These are phyloP conservation scores for Eragrostis tef DNA, from an alignment of 202 grass and related monocot species.

Conservation along the genomic window DNA sequence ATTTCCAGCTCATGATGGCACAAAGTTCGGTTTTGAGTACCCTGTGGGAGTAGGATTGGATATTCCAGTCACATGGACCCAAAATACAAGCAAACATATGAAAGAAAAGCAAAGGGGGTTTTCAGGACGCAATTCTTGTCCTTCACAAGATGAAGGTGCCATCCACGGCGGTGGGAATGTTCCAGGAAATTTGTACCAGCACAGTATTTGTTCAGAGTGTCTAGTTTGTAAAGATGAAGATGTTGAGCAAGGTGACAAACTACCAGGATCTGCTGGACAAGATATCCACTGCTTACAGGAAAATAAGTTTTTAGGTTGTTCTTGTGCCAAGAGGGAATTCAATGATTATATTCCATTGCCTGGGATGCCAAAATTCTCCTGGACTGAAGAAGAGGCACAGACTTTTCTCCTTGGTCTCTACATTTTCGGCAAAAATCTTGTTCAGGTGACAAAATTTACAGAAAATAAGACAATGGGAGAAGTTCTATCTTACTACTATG, in stretches of 20 bases:
- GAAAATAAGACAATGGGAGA: slow-evolving; percentile 71
- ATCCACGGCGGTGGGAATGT: slow-evolving; percentile 29
- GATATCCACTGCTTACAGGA: slow-evolving; percentile 38
- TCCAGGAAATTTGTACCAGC: slow-evolving; percentile 42
- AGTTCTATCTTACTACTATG: slow-evolving; percentile 84
- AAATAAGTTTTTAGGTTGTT: slow-evolving; percentile 22
- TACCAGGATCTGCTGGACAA: slow-evolving; percentile 41
- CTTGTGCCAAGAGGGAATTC: slow-evolving; percentile 38
- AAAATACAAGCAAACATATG: slow-evolving; percentile 44
- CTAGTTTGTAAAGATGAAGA: slow-evolving; percentile 48
- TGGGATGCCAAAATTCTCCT: slow-evolving; percentile 49
- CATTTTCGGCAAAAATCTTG: slow-evolving; percentile 88
- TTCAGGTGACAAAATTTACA: slow-evolving; percentile 69
- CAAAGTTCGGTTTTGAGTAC: slow-evolving; percentile 47
- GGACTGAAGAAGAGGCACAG: slow-evolving; percentile 70
- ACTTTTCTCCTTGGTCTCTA: slow-evolving; percentile 87
- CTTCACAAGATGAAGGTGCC: slow-evolving; percentile 48
- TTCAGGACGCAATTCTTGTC: slow-evolving; percentile 32
- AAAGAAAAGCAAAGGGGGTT: slow-evolving; percentile 43
- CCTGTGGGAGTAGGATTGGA: slow-evolving; percentile 55
- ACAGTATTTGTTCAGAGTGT: slow-evolving; percentile 33
- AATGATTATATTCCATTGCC: slow-evolving; percentile 59
- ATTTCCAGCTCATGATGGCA: slow-evolving; percentile 32
- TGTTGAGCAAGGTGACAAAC: slow-evolving; percentile 46
- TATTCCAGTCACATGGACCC: slow-evolving; percentile 72